phyloP scores from a whole-genome alignment of 257 asterid species.

The Paulownia fortunei region DNA sequence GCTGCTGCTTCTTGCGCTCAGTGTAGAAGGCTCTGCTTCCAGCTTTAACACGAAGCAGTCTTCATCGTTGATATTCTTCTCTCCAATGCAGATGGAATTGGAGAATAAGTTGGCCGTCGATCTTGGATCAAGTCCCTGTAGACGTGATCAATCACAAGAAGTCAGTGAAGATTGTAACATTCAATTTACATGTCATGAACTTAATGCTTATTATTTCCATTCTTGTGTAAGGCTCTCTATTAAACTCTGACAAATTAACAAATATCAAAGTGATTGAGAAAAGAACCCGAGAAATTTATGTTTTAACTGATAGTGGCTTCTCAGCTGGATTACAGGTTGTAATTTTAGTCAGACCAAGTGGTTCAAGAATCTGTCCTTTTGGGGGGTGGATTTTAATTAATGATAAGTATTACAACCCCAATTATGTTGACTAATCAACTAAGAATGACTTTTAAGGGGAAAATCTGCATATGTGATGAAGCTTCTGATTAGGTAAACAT shows the following conservation, averaged over 20 bases:
- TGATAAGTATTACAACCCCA: not conserved
- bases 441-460: not conserved
- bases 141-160: not conserved
- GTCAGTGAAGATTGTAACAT: not conserved
- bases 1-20: constrained; percentile 39
- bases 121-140: constrained; percentile 52
- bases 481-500: constrained; percentile 39
- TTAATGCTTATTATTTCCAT: not conserved
- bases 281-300: not conserved
- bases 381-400: not conserved
- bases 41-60: constrained; percentile 52
- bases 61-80: constrained; percentile 40
- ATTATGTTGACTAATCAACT: not conserved
- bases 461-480: constrained; percentile 17
- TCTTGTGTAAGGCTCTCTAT: not conserved
- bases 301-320: not conserved
- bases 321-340: no score
- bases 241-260: no score
- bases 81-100: constrained; percentile 47
- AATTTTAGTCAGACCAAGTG: not conserved
- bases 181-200: not conserved
- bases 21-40: constrained; percentile 35
- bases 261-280: not conserved
- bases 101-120: constrained; percentile 46
- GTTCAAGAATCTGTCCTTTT: constrained; percentile 20